Percentiles rank a stretch among this genome's conserved stretches.
Conservation (phyloP, 2,329 filamentous ascomycete genomes). For the Macrophomina phaseolina region DNA sequence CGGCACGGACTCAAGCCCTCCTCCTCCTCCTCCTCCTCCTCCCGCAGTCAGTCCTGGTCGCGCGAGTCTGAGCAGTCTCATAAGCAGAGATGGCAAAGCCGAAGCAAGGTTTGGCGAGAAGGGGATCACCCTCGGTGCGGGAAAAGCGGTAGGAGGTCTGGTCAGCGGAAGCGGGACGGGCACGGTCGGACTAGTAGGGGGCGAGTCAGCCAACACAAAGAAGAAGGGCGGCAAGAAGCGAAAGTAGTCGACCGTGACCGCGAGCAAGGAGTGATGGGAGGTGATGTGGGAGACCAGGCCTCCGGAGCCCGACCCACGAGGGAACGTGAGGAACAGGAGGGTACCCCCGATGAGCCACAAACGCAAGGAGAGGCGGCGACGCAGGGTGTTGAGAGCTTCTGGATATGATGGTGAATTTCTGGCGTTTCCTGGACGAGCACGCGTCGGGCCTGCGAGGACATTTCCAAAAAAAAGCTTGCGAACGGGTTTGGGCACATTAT, state of each 20-base stretch:
- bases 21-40: slow-evolving; percentile 24
- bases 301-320: neutral
- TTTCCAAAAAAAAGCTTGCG: too few species aligned
- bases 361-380: neutral
- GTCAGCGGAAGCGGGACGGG: slow-evolving; percentile 31
- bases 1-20: slow-evolving; percentile 32
- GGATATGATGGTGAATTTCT: slow-evolving; percentile 7
- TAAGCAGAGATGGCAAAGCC: slow-evolving; percentile 34
- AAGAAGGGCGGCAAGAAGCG: slow-evolving; percentile 22
- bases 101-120: slow-evolving; percentile 38
- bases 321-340: neutral
- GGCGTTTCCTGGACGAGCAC: neutral
- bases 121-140: slow-evolving; percentile 42
- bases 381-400: slow-evolving; percentile 21
- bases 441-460: too few species aligned
- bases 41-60: slow-evolving; percentile 29
- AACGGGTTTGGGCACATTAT: neutral
- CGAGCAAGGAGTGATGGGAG: neutral
- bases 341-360: neutral
- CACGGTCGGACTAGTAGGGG: slow-evolving; percentile 35
- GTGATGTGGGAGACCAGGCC: slow-evolving; percentile 3
- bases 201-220: slow-evolving; percentile 30
- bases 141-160: slow-evolving; percentile 41
- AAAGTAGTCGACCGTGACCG: neutral
- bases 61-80: slow-evolving; percentile 22